Evolutionary conservation across 2,329 filamentous ascomycete genomes (phyloP), one percentile per base, ranked within the genome.

Genomic region (Aspergillus floridensis): DNA sequence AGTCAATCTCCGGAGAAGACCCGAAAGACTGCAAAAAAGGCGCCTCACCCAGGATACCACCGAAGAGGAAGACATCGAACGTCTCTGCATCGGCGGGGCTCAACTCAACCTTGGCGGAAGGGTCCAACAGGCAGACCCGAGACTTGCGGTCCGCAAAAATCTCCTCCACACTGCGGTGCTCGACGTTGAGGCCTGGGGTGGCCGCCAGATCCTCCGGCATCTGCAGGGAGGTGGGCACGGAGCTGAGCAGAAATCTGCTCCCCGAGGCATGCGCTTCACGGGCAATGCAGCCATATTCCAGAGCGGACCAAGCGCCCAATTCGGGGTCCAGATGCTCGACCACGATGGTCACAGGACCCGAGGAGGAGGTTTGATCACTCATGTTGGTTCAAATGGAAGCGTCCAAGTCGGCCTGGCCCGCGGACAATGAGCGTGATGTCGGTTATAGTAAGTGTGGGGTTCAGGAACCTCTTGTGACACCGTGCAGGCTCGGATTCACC

Each of bases 241-340:
- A 96, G 32, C 92, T 96, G 59, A 96, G 85, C 66, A 91, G 85
- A 75, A 98, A 96, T 54, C 81, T 82, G 57, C 87, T 85, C 35
- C 85, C 84, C 3, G 85, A 79, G 24, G 83, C 82, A 63, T 86
- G 80, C 55, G 90, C 92, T 80, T 99, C 95, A 61, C 84, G 81
- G 54, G 92, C 92, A 73, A 99, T 97, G 70, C 89, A 86, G 57
- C 86, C 81, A 79, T 99, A 99, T 80, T 99, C 95, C 56, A 98
- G 85, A 64, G 91, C 87, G 24, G 95, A 98, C 95, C 95, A 99
- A 46, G 87, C 85, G 35, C 96, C 95, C 31, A 99, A 84, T 77
- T 99, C 95, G 46, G 91, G 88, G 79, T 99, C 95, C 65, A 99
- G 87, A 77, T 99, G 93, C 81, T 98, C 93, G 68, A 98, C 93